These are phyloP conservation scores for Sporothrix pallida DNA, from an alignment of 2,329 filamentous ascomycete species.

Conservation along the genomic window DNA sequence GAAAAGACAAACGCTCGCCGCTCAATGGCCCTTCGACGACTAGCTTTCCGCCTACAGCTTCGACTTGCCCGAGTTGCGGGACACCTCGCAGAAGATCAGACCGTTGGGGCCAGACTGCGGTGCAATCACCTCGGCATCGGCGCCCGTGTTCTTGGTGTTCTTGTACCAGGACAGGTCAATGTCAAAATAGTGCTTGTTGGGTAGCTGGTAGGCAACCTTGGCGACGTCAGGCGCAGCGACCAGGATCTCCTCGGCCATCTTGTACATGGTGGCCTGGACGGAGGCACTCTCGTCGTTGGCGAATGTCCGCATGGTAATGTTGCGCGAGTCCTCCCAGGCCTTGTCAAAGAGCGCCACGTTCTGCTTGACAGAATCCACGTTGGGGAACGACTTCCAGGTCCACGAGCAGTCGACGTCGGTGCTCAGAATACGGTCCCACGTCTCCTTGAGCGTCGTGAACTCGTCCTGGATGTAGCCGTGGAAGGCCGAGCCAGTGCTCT, in stretches of 20 bases:
- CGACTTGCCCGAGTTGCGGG: conserved; percentile 65
- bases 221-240: conserved; percentile 73
- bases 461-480: conserved; percentile 92
- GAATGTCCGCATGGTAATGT: conserved; percentile 89
- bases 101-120: conserved; percentile 94
- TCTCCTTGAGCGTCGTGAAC: conserved; percentile 88
- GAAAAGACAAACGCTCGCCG: background rate
- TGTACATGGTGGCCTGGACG: conserved; percentile 98
- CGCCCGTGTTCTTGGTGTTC: conserved; percentile 90
- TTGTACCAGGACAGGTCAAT: conserved; percentile 98
- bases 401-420: conserved; percentile 89
- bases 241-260: conserved; percentile 91
- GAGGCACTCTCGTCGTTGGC: conserved; percentile 89
- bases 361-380: conserved; percentile 69
- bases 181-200: conserved; percentile 99
- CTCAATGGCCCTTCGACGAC: background rate
- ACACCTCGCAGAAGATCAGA: conserved; percentile 91
- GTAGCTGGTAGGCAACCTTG: conserved; percentile 79
- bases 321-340: conserved; percentile 77
- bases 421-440: conserved; percentile 92
- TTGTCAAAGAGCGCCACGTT: conserved; percentile 72
- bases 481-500: conserved; percentile 96
- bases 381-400: conserved; percentile 78
- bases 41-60: conserved; percentile 5
- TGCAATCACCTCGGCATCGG: conserved; percentile 93